Conservation (phyloP, 495 filamentous ascomycete genomes). For the Aspergillus avenaceus region DNA sequence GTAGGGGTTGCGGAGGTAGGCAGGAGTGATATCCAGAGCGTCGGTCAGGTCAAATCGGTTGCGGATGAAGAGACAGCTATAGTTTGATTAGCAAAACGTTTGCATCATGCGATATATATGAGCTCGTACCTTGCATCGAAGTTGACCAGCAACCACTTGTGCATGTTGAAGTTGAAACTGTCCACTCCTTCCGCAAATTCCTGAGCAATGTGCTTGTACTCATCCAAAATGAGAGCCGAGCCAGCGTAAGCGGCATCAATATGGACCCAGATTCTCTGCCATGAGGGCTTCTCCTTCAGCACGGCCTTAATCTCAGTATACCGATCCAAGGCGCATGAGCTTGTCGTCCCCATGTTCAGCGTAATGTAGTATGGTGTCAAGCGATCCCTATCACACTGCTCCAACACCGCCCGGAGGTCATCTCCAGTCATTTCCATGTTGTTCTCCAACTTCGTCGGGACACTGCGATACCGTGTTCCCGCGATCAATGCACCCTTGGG, state of each 20-base stretch:
- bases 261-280: constrained; percentile 78
- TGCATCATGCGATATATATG: neutral
- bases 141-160: constrained; percentile 95
- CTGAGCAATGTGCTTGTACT: constrained; percentile 67
- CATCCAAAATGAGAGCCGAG: constrained; percentile 72
- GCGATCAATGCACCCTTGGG: constrained; percentile 86
- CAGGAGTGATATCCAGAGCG: constrained; percentile 76
- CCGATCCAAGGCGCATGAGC: constrained; percentile 81
- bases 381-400: constrained; percentile 57
- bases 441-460: constrained; percentile 56
- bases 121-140: constrained; percentile 72
- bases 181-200: constrained; percentile 64
- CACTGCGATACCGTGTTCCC: constrained; percentile 69
- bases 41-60: constrained; percentile 70
- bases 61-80: constrained; percentile 71
- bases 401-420: constrained; percentile 55
- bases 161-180: constrained; percentile 93
- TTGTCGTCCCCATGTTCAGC: constrained; percentile 82
- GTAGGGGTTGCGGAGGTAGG: constrained; percentile 77
- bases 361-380: constrained; percentile 85
- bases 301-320: constrained; percentile 66
- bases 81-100: neutral
- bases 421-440: constrained; percentile 68
- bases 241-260: constrained; percentile 97
- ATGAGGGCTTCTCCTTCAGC: constrained; percentile 54